Conservation (phyloP, 164 flowering plant genomes). For the Nymphaea thermarum region DNA sequence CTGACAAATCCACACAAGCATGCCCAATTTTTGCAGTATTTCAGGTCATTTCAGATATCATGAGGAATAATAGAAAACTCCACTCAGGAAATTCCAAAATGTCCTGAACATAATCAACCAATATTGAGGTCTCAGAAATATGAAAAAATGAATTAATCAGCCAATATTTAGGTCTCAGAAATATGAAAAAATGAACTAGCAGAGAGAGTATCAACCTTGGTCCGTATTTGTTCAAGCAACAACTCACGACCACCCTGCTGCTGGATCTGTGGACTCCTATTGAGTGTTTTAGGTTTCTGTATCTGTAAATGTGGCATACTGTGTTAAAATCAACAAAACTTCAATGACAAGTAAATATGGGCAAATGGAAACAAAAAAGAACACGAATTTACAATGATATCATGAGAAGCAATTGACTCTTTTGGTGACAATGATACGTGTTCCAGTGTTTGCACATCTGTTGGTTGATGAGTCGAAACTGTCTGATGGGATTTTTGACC, state of each 20-base stretch:
- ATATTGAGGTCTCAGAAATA: no score
- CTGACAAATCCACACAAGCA: no score
- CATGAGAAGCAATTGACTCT: conserved; percentile 10
- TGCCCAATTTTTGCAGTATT: no score
- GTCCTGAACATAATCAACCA: no score
- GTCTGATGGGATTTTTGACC: background rate
- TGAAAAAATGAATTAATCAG: background rate
- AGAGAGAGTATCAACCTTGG: conserved; percentile 39
- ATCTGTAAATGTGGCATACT: background rate
- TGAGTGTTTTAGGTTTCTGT: background rate
- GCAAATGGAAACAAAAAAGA: no score
- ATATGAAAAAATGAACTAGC: background rate
- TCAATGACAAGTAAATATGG: background rate
- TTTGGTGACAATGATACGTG: background rate
- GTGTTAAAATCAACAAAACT: background rate
- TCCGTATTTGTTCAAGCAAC: conserved; percentile 66
- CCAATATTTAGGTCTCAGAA: no score
- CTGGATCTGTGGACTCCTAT: background rate
- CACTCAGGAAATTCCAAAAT: no score
- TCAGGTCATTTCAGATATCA: no score
- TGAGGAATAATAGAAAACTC: no score
- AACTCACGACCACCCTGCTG: conserved; percentile 46
- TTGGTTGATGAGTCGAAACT: background rate
- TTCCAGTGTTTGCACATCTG: background rate
- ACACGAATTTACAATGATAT: conserved; percentile 27